These are phyloP conservation scores for Metarhizium humberi DNA, from an alignment of 2,329 filamentous ascomycete genomes.

Conservation along the genomic window DNA sequence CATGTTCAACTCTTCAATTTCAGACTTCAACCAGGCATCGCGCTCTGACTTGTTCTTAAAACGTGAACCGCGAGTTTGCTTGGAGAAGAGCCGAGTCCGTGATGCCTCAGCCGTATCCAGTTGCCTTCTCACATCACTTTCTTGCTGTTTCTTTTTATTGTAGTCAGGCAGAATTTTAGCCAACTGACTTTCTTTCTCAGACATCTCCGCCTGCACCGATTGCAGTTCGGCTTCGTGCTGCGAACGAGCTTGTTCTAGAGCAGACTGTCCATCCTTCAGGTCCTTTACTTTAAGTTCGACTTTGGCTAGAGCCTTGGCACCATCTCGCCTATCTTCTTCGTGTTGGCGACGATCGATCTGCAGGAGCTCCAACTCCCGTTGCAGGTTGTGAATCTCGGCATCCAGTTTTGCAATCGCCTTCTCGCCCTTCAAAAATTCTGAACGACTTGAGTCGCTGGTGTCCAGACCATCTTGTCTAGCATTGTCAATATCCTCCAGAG, in stretches of 20 bases:
- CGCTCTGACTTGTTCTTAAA: constrained; percentile 85
- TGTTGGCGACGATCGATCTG: constrained; percentile 78
- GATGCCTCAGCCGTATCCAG: constrained; percentile 68
- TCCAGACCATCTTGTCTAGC: constrained; percentile 74
- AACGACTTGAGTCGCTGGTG: constrained; percentile 70
- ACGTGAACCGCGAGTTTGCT: constrained; percentile 80
- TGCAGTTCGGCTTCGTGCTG: constrained; percentile 65
- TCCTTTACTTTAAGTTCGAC: constrained; percentile 77
- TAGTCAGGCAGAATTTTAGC: constrained; percentile 67
- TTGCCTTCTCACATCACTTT: constrained; percentile 59
- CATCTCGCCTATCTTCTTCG: constrained; percentile 81
- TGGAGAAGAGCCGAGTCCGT: constrained; percentile 74
- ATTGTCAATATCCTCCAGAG: constrained; percentile 75
- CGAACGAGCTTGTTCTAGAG: constrained; percentile 62
- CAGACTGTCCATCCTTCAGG: constrained; percentile 72
- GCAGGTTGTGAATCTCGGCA: constrained; percentile 67
- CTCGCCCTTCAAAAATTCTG: constrained; percentile 69
- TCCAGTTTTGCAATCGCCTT: constrained; percentile 70
- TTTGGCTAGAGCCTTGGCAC: constrained; percentile 71
- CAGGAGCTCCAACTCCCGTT: constrained; percentile 75
- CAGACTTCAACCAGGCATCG: constrained; percentile 69
- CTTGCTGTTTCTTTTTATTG: constrained; percentile 61
- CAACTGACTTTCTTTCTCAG: constrained; percentile 67
- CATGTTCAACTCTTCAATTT: constrained; percentile 71
- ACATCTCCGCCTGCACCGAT: constrained; percentile 64